Evolutionary conservation across 768 basidiomycete species (phyloP).

Genomic region (Cyclocybe cylindracea): DNA sequence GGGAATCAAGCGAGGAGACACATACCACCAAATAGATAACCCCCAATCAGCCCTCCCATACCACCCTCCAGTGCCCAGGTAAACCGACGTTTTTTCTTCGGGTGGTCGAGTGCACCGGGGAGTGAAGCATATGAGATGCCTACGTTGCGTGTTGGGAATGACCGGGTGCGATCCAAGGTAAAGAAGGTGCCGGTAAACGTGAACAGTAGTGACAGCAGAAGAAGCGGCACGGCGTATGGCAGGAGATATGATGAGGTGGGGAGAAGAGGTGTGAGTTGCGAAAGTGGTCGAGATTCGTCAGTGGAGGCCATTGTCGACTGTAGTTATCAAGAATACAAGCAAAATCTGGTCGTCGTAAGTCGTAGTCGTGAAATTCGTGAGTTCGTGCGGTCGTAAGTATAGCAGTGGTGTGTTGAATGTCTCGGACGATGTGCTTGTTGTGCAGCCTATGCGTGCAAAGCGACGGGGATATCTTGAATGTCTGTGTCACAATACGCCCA

Average conservation of each 20-base stretch:
- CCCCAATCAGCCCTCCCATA: conserved; percentile 58
- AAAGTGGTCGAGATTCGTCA: background rate
- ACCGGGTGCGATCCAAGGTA: conserved; percentile 67
- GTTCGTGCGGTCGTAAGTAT: conserved; percentile 7
- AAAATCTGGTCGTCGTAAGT: conserved; percentile 13
- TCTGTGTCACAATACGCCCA: conserved; percentile 17
- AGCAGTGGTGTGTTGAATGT: conserved; percentile 11
- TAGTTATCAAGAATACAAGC: conserved; percentile 7
- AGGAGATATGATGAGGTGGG: conserved; percentile 51
- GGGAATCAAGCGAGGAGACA: conserved; percentile 9
- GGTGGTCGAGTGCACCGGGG: conserved; percentile 29
- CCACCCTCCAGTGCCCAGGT: conserved; percentile 57
- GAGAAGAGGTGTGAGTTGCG: conserved; percentile 41
- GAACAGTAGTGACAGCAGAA: conserved; percentile 55
- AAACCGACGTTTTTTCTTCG: conserved; percentile 30
- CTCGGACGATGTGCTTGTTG: conserved; percentile 11
- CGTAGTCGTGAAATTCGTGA: conserved; percentile 7
- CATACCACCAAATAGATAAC: conserved; percentile 63
- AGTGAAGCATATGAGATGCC: conserved; percentile 26
- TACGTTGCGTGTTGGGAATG: conserved; percentile 47
- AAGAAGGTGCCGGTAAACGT: conserved; percentile 74
- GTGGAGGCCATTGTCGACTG: conserved; percentile 10
- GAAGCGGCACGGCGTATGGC: conserved; percentile 61
- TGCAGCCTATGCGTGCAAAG: conserved; percentile 22
- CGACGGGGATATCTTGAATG: conserved; percentile 8